Conservation (phyloP, 2,329 filamentous ascomycete genomes). For the Cladosporium sp. region DNA sequence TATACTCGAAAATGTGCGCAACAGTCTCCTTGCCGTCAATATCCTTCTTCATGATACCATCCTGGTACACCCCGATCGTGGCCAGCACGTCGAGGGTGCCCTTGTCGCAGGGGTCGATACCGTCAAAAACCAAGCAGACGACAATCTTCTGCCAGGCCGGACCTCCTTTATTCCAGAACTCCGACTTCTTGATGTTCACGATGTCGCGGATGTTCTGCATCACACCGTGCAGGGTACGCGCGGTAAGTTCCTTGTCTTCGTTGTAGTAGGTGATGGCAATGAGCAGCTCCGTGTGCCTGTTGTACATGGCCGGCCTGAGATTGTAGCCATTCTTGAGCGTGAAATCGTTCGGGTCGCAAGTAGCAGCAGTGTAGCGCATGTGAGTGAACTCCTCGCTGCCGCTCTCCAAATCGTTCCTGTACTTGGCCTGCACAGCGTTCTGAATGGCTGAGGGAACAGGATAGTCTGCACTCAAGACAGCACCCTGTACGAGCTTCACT, state of each 20-base stretch:
- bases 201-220: slow-evolving; percentile 99
- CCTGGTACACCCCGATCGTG: slow-evolving; percentile 93
- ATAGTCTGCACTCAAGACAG: slow-evolving; percentile 94
- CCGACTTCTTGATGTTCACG: slow-evolving; percentile 96
- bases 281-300: slow-evolving; percentile 91
- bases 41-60: slow-evolving; percentile 97
- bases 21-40: slow-evolving; percentile 95
- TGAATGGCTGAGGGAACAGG: slow-evolving; percentile 95
- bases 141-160: slow-evolving; percentile 99
- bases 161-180: slow-evolving; percentile 99
- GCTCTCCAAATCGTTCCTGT: slow-evolving; percentile 79
- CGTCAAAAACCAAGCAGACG: slow-evolving; percentile 92
- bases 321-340: slow-evolving; percentile 99
- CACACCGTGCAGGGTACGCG: slow-evolving; percentile 89
- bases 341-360: slow-evolving; percentile 83
- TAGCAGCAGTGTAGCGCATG: slow-evolving; percentile 97
- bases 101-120: slow-evolving; percentile 97
- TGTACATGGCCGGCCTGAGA: slow-evolving; percentile 95
- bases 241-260: slow-evolving; percentile 90
- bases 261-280: slow-evolving; percentile 99
- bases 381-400: slow-evolving; percentile 96
- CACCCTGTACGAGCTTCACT: slow-evolving; percentile 95
- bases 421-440: slow-evolving; percentile 91
- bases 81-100: slow-evolving; percentile 87
- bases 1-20: slow-evolving; percentile 98